Evolutionary conservation across 192 early-diverging fungal genomes (phyloP), one percentile per base, ranked within the genome.

Genomic region (Chytriomyces confervae): DNA sequence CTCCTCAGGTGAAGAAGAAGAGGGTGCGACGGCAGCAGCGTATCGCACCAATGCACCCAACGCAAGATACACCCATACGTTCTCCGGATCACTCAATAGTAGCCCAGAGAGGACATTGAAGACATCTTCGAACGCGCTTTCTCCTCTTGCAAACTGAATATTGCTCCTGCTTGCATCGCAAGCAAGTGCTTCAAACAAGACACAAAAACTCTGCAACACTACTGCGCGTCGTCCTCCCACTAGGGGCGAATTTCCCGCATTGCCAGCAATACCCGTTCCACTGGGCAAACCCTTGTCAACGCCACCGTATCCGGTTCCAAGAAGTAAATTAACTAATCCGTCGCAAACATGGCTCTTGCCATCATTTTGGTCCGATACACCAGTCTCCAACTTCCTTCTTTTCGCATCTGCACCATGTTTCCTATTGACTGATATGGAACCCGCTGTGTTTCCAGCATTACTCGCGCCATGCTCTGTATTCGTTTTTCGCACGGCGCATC

Each of bases 31-130:
- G 0, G 20, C 13, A 20, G 53, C 53, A 57, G 36, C 36, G 36
- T 36, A 36, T 36, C 36, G 36, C 4, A 4, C 36, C 36, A 36
- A 36, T 4, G 36, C 36, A 36, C 36, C 36, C 36, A 57, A 5
- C 5, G 53, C 18, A 57, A 70, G n/a, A 45, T 70, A 70, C 7
- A 70, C 69, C 69, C 69, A 70, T 7, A 48, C 27, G 20, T 70
- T 70, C n/a, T 57, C 49, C 20, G 20, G 2, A 29, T 70, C 69
- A 50, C 18, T 27, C 8, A 50, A 18, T 0, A 70, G 47, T 7
- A 70, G 27, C 2, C 45, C 16, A 47, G 18, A 36, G 7, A 68
- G 66, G 29, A 46, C 10, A 23, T 68, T 46, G 13, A 47, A 48
- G 27, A 68, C 13, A 27, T 7, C 43, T 18, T 16, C 13, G 18